A percentile compares a stretch with the other conserved stretches of the same genome.
Evolutionary conservation across 1,139 yeast genomes (phyloP).

Genomic region (Pichia kudriavzevii): DNA sequence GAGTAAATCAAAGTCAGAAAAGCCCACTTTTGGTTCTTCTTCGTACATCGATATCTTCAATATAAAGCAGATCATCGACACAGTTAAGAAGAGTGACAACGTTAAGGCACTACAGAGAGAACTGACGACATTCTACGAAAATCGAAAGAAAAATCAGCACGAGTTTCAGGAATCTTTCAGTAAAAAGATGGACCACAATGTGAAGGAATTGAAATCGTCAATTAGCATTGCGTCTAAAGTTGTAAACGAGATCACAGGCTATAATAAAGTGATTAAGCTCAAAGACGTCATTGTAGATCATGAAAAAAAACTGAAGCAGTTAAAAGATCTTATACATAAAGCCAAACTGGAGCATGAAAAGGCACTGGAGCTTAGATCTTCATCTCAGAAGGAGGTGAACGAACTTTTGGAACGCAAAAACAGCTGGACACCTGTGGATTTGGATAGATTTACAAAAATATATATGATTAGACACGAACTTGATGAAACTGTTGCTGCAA

Average conservation of each 20-base stretch:
- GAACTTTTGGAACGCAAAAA: constrained; percentile 82
- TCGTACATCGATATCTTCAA: too few relatives aligned
- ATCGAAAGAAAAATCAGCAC: constrained; percentile 32
- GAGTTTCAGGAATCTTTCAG: constrained; percentile 51
- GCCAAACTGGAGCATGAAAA: constrained; percentile 50
- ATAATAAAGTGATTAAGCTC: constrained; percentile 68
- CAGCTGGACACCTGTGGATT: constrained; percentile 68
- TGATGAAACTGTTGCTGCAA: constrained; percentile 50
- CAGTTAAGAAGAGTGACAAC: constrained; percentile 26
- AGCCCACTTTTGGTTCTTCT: too few relatives aligned
- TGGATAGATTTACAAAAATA: constrained; percentile 75
- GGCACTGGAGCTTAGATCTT: constrained; percentile 60
- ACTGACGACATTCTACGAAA: constrained; percentile 22
- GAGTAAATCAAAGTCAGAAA: too few relatives aligned
- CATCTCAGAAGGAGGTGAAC: constrained; percentile 79
- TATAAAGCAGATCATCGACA: constrained; percentile 20
- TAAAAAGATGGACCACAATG: constrained; percentile 43
- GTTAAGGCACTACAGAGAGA: constrained; percentile 26
- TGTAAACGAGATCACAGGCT: constrained; percentile 88
- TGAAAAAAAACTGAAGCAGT: constrained; percentile 34
- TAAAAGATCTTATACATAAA: constrained; percentile 42
- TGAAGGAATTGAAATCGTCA: constrained; percentile 60
- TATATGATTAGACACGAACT: constrained; percentile 77
- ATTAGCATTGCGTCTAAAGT: constrained; percentile 65
- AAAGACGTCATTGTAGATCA: constrained; percentile 48